Evolutionary conservation across 2,329 filamentous ascomycete species (phyloP).

Genomic region (Calycina marina): DNA sequence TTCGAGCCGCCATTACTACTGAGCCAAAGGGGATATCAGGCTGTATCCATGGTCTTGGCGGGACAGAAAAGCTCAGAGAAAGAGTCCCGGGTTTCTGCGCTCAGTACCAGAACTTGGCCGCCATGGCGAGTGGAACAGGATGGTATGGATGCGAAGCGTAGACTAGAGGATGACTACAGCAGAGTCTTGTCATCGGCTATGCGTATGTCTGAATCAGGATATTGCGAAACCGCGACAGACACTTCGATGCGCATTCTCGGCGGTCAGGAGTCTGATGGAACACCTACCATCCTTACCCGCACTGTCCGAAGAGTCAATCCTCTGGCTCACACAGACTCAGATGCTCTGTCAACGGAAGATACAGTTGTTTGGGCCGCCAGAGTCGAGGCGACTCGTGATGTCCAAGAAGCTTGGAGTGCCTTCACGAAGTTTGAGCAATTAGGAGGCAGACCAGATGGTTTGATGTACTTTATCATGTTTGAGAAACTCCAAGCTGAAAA

Average conservation of each 20-base stretch:
- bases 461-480: slow-evolving; percentile 46
- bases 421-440: slow-evolving; percentile 22
- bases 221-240: slow-evolving; percentile 30
- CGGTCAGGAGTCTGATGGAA: slow-evolving; percentile 33
- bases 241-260: slow-evolving; percentile 35
- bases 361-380: slow-evolving; percentile 35
- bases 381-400: slow-evolving; percentile 43
- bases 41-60: slow-evolving; percentile 38
- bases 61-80: slow-evolving; percentile 35
- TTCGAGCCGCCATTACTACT: slow-evolving; percentile 36
- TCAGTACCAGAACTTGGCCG: slow-evolving; percentile 41
- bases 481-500: slow-evolving; percentile 33
- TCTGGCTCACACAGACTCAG: not conserved
- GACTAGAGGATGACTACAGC: slow-evolving; percentile 36
- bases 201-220: slow-evolving; percentile 42
- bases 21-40: slow-evolving; percentile 34
- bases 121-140: slow-evolving; percentile 43
- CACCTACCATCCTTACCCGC: slow-evolving; percentile 42
- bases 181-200: slow-evolving; percentile 37
- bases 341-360: slow-evolving; percentile 1
- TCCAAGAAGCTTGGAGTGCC: slow-evolving; percentile 43
- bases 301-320: slow-evolving; percentile 16
- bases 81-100: slow-evolving; percentile 33
- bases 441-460: slow-evolving; percentile 24
- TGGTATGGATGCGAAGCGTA: slow-evolving; percentile 41